Evolutionary conservation across 2,329 filamentous ascomycete species (phyloP).

Genomic region (Cyphellophora attinorum): DNA sequence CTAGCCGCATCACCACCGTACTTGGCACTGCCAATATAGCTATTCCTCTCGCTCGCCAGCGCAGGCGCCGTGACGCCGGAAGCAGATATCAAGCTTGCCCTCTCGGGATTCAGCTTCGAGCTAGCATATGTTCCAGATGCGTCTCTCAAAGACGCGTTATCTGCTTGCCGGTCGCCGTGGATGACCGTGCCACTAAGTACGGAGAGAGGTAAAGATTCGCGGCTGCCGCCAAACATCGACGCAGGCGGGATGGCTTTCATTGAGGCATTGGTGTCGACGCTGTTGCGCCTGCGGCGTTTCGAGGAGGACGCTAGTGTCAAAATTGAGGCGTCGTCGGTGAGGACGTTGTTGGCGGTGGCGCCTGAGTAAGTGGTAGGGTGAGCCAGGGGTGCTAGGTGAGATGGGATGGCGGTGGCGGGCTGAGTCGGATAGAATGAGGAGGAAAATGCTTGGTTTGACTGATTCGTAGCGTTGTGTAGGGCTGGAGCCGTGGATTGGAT

Average conservation of each 20-base stretch:
- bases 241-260: conserved; percentile 55
- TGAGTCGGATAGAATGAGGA: conserved; percentile 30
- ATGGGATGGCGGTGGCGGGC: conserved; percentile 50
- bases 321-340: conserved; percentile 57
- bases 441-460: conserved; percentile 12
- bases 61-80: conserved; percentile 55
- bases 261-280: conserved; percentile 57
- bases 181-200: conserved; percentile 48
- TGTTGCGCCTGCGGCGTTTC: conserved; percentile 53
- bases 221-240: conserved; percentile 54
- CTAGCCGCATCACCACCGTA: conserved; percentile 60
- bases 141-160: conserved; percentile 25
- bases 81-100: conserved; percentile 64
- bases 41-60: conserved; percentile 67
- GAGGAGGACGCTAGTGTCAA: conserved; percentile 56
- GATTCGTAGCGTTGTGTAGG: conserved; percentile 21
- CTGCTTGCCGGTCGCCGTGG: conserved; percentile 32
- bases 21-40: conserved; percentile 60
- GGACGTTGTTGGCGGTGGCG: conserved; percentile 53
- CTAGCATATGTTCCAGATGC: conserved; percentile 35
- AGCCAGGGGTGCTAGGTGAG: conserved; percentile 44
- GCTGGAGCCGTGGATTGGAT: conserved; percentile 45
- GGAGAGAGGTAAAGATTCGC: conserved; percentile 54
- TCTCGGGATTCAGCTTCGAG: conserved; percentile 47
- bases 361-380: conserved; percentile 49